A percentile compares a stretch with the other conserved stretches of the same genome.
phyloP scores from a whole-genome alignment of 148 eudicot species.

The Silene conica region DNA sequence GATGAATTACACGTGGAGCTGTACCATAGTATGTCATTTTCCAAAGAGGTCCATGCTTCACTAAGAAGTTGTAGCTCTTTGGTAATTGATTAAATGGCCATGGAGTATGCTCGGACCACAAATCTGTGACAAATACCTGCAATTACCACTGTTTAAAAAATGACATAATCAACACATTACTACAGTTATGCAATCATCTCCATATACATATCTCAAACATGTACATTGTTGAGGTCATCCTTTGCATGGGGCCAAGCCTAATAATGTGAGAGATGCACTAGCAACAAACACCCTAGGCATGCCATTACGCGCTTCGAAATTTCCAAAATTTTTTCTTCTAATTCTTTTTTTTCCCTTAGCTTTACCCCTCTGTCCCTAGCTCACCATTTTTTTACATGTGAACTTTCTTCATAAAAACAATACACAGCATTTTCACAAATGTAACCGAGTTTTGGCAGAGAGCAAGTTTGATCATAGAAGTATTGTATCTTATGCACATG shows the following conservation, averaged over 20 bases:
- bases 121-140: constrained; percentile 94
- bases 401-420: not conserved
- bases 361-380: not conserved
- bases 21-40: constrained; percentile 82
- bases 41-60: constrained; percentile 92
- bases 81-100: constrained; percentile 99
- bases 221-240: not conserved
- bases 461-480: not conserved
- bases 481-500: not conserved
- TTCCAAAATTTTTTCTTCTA: not conserved
- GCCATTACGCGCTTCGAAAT: not conserved
- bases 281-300: not conserved
- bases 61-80: constrained; percentile 90
- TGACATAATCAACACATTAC: constrained; percentile 37
- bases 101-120: constrained; percentile 96
- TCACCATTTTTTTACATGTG: not conserved
- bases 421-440: not conserved
- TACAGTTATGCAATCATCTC: constrained; percentile 16
- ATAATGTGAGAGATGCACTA: not conserved
- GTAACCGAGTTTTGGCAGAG: not conserved
- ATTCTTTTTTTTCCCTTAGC: not conserved
- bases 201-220: constrained; percentile 10
- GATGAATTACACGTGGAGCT: constrained; percentile 85
- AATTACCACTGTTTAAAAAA: constrained; percentile 42
- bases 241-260: not conserved